phyloP scores from a whole-genome alignment of 1,139 yeast species.

The Petasospora fabianii region DNA sequence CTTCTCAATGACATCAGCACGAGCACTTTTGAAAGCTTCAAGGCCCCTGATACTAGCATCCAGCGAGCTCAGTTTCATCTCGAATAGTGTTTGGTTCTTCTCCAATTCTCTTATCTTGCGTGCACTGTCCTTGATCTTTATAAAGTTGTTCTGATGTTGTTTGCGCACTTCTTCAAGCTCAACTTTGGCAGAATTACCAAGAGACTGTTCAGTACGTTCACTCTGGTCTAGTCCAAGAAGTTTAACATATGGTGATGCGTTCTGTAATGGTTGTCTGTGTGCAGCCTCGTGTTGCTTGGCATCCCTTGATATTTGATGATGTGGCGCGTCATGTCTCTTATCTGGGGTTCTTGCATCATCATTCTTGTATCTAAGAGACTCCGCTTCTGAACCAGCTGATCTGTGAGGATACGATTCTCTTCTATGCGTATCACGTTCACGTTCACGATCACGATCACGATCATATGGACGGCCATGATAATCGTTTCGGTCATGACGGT shows the following conservation, averaged over 20 bases:
- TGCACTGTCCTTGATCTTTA: conserved; percentile 9
- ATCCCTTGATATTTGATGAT: neutral
- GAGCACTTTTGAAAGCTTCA: conserved; percentile 13
- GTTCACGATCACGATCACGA: neutral
- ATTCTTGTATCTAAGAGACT: no score
- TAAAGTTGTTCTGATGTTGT: conserved; percentile 13
- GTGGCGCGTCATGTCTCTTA: neutral
- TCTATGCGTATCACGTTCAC: conserved; percentile 1
- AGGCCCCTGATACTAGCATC: conserved; percentile 16
- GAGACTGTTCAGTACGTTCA: conserved; percentile 8
- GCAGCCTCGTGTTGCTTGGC: conserved; percentile 4
- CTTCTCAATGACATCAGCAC: conserved; percentile 15
- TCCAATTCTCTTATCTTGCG: conserved; percentile 11
- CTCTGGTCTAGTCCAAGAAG: conserved; percentile 16
- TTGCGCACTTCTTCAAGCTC: conserved; percentile 15
- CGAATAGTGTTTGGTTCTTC: conserved; percentile 10
- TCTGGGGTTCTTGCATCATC: conserved; percentile 4
- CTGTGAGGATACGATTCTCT: conserved; percentile 5
- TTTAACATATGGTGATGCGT: conserved; percentile 16
- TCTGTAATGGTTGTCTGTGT: conserved; percentile 5
- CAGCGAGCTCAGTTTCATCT: conserved; percentile 13
- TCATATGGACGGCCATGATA: conserved; percentile 1
- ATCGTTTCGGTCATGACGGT: neutral
- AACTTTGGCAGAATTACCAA: conserved; percentile 7
- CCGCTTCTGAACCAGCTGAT: neutral